A percentile compares a stretch with the other conserved stretches of the same genome.
phyloP scores from a whole-genome alignment of 345 rosid genomes.

The Syzygium aromaticum region DNA sequence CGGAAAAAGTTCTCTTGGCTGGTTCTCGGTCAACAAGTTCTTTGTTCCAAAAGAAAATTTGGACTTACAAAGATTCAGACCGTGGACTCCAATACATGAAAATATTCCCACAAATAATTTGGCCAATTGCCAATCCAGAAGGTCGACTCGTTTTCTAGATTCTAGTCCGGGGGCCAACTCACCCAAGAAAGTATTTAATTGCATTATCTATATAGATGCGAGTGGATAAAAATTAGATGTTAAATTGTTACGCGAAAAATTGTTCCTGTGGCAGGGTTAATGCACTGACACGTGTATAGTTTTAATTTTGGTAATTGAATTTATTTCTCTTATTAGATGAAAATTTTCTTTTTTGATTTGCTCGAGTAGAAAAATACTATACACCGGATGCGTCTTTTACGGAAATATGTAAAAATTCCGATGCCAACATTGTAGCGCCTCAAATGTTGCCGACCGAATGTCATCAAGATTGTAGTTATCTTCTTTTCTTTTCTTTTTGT shows the following conservation, averaged over 20 bases:
- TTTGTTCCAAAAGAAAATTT: not conserved
- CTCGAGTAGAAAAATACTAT: not conserved
- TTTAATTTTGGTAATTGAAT: not conserved
- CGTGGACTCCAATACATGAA: not conserved
- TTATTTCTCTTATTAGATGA: too few relatives aligned
- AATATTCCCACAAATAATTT: not conserved
- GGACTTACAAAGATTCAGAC: not conserved
- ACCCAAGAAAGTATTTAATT: not conserved
- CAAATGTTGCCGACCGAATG: not conserved
- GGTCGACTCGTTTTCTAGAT: too few relatives aligned
- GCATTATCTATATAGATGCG: not conserved
- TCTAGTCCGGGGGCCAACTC: not conserved
- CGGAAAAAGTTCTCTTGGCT: not conserved
- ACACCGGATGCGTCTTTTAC: not conserved
- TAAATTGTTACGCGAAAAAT: not conserved
- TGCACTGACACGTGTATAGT: not conserved
- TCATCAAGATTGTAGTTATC: too few relatives aligned
- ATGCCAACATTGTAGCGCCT: not conserved
- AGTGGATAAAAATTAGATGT: not conserved
- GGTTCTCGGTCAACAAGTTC: not conserved
- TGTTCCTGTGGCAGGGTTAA: not conserved
- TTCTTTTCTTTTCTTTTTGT: too few relatives aligned
- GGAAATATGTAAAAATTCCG: not conserved
- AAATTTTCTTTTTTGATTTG: not conserved
- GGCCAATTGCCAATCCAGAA: not conserved